Evolutionary conservation across 2,329 filamentous ascomycete genomes (phyloP), one percentile per base, ranked within the genome.

Genomic region (Hymenoscyphus infarciens): DNA sequence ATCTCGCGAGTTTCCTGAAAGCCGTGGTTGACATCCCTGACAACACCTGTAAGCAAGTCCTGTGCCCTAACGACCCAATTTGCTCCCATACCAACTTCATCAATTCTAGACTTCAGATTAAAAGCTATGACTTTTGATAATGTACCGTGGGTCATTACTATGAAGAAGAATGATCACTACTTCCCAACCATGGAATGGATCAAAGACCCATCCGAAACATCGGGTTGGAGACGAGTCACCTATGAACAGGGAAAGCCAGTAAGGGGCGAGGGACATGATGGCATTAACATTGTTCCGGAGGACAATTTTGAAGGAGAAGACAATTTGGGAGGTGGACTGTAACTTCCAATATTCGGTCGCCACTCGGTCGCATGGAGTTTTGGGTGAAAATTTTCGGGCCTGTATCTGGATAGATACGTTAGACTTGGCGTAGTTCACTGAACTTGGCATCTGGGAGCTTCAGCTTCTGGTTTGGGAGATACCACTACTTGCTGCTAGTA

Each of bases 101-200:
- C 56, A 68, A 22, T 33, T 15, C 33, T 62, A 89, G 87, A 99
- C 78, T 99, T 99, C 86, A 88, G 95, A 19, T 82, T 99, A 60
- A 93, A 94, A 75, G 92, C 95, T n/a, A 92, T 98, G 75, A 98
- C 95, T 0, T 99, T 99, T 73, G 95, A 99, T 76, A 96, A 96
- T 72, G 92, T 99, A 10, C 94, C 94, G 3, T 99, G 95, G 92
- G 92, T 99, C n/a, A 91, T 96, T 45, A 99, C 95, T 8, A 97
- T 99, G 91, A 99, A 99, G 87, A 98, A 98, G 84, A 97, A 97
- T 71, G 94, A 99, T 74, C 95, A 99, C 77, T 99, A 99, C 75
- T 90, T 89, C 76, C 87, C 87, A 0, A 89, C 86, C 0, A 84
- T 86, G 75, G 87, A 89, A 71, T 88, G 86, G 82, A 83, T 86